Evolutionary conservation across 305 asterid species (phyloP).

Genomic region (Ilex paraguariensis): DNA sequence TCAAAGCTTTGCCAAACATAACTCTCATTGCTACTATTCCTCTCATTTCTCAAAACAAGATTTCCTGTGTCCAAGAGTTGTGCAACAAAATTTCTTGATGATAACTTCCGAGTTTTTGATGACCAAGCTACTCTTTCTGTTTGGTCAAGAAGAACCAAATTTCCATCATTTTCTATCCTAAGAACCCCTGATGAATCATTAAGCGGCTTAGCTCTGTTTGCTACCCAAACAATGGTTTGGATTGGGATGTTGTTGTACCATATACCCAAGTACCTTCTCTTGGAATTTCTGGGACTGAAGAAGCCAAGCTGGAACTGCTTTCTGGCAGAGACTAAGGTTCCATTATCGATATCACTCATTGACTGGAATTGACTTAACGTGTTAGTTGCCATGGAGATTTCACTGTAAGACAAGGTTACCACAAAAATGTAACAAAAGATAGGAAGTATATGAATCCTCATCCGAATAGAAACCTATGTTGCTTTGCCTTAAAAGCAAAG

Average conservation of each 20-base stretch:
- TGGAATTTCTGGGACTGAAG: not conserved
- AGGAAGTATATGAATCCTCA: too few species aligned
- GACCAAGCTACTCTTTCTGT: conserved; percentile 23
- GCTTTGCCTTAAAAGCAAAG: too few species aligned
- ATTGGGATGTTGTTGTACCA: conserved; percentile 32
- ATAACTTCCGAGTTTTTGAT: not conserved
- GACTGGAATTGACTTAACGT: too few species aligned
- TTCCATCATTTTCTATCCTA: conserved; percentile 22
- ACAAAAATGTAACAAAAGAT: too few species aligned
- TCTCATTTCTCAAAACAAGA: conserved; percentile 29
- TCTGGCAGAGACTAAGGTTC: too few species aligned
- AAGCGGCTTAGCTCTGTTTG: conserved; percentile 8
- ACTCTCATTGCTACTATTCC: conserved; percentile 6
- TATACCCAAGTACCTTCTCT: conserved; percentile 24
- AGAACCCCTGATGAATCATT: conserved; percentile 17
- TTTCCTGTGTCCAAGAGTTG: conserved; percentile 21
- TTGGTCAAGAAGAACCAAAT: conserved; percentile 24
- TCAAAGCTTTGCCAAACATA: conserved; percentile 22
- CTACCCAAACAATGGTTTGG: not conserved
- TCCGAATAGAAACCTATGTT: accelerated
- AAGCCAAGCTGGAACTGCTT: too few species aligned
- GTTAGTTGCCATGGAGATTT: too few species aligned
- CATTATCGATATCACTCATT: too few species aligned
- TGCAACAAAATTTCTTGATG: too few species aligned
- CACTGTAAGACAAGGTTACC: too few species aligned